Conservation (phyloP, 352 stramenopile species). For the Pythium periplocum region DNA sequence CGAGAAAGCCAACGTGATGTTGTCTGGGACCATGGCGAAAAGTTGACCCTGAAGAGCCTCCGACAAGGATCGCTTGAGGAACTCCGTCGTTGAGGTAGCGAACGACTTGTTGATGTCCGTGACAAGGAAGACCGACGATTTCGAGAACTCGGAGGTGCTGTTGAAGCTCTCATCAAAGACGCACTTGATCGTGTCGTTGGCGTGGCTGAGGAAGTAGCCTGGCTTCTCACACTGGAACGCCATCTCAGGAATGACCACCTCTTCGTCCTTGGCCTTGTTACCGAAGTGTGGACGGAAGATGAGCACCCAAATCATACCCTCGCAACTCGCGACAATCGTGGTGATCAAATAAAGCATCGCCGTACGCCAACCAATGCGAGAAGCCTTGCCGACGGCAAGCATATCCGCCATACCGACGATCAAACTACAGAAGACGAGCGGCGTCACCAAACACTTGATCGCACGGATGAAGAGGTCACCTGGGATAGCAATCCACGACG, state of each 20-base stretch:
- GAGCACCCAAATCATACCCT: slow-evolving; percentile 13
- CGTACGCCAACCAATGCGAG: slow-evolving; percentile 28
- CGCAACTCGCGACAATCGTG: slow-evolving; percentile 8
- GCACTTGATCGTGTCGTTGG: slow-evolving; percentile 16
- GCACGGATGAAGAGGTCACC: slow-evolving; percentile 39
- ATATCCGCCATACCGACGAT: slow-evolving; percentile 35
- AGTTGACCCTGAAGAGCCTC: slow-evolving; percentile 18
- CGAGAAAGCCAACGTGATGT: slow-evolving; percentile 28
- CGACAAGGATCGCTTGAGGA: slow-evolving; percentile 12
- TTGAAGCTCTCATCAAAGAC: slow-evolving; percentile 17
- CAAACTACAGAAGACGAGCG: slow-evolving; percentile 37
- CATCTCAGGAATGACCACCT: slow-evolving; percentile 4
- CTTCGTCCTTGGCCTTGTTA: slow-evolving; percentile 6
- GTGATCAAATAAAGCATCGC: slow-evolving; percentile 20
- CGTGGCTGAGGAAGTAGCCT: slow-evolving; percentile 17
- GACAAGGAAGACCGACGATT: slow-evolving; percentile 13
- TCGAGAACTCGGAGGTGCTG: slow-evolving; percentile 5
- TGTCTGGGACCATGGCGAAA: slow-evolving; percentile 15
- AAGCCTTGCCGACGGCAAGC: slow-evolving; percentile 28
- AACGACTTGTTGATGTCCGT: slow-evolving; percentile 20
- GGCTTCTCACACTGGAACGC: slow-evolving; percentile 12
- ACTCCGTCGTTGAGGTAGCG: slow-evolving; percentile 2
- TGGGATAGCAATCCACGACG: slow-evolving; percentile 31
- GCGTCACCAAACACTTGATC: slow-evolving; percentile 43
- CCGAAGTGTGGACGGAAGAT: slow-evolving; percentile 15